Percentiles rank a stretch among this genome's conserved stretches.
phyloP scores from a whole-genome alignment of 2,329 filamentous ascomycete species.

The Trichoderma sp. region DNA sequence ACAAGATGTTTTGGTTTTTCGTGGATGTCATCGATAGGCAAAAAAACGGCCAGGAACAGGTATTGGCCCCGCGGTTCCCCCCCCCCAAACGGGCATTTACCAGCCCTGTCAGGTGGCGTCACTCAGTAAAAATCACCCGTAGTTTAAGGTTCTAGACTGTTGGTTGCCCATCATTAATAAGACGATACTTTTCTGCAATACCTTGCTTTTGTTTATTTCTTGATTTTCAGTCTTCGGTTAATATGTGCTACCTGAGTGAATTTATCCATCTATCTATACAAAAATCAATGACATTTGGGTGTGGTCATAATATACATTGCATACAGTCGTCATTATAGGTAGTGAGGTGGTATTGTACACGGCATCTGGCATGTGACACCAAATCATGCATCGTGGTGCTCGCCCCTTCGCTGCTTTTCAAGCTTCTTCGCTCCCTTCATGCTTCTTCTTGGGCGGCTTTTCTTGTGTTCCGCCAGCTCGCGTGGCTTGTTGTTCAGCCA shows the following conservation, averaged over 20 bases:
- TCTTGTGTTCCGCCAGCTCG: constrained; percentile 47
- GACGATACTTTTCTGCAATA: background rate
- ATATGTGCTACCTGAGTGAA: background rate
- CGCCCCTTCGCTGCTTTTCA: constrained; percentile 32
- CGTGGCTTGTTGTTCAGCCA: constrained; percentile 62
- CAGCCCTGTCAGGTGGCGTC: constrained; percentile 17
- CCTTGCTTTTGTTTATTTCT: background rate
- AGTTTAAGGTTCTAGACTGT: background rate
- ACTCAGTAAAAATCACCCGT: background rate
- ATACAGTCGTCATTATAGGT: background rate
- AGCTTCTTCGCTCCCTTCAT: constrained; percentile 62
- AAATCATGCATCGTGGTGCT: constrained; percentile 19
- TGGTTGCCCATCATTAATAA: background rate
- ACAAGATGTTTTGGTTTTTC: background rate
- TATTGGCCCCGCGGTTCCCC: constrained; percentile 1
- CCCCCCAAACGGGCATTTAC: background rate
- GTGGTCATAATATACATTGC: background rate
- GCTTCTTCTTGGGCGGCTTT: constrained; percentile 61
- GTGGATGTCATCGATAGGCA: constrained; percentile 6
- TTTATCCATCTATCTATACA: background rate
- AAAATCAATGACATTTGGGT: background rate
- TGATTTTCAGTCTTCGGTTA: background rate
- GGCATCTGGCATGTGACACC: background rate
- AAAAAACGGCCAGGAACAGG: constrained; percentile 13
- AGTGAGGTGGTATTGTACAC: constrained; percentile 4